These are phyloP conservation scores for Aspergillus awamori DNA, from an alignment of 2,329 filamentous ascomycete genomes.

Conservation along the genomic window DNA sequence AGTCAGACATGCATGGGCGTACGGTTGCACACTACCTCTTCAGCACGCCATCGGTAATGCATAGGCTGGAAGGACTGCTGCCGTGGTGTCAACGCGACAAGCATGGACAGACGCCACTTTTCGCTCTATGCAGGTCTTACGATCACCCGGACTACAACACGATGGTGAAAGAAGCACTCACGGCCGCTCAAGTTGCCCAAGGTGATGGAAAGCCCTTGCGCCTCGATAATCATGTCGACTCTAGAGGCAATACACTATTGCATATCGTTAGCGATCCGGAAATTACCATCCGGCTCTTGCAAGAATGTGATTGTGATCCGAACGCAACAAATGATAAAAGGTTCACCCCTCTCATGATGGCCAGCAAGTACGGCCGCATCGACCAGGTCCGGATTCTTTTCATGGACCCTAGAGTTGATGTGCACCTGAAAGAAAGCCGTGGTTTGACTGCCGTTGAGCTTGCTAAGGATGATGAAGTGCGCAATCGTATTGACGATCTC, in stretches of 20 bases:
- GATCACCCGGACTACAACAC: conserved; percentile 82
- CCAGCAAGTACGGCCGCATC: conserved; percentile 94
- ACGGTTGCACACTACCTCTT: conserved; percentile 96
- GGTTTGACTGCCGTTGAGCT: conserved; percentile 93
- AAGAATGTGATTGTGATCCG: conserved; percentile 88
- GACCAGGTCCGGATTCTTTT: conserved; percentile 91
- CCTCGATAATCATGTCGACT: conserved; percentile 88
- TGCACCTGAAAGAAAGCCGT: conserved; percentile 78
- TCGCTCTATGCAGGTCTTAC: conserved; percentile 92
- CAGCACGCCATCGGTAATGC: conserved; percentile 80
- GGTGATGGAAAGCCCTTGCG: conserved; percentile 79
- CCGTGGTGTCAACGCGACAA: conserved; percentile 91
- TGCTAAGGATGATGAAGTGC: conserved; percentile 95
- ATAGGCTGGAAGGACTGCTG: conserved; percentile 72
- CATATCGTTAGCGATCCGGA: conserved; percentile 89
- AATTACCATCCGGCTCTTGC: conserved; percentile 73
- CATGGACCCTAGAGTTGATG: conserved; percentile 82
- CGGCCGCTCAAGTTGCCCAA: conserved; percentile 73
- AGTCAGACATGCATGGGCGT: conserved; percentile 81
- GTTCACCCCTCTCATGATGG: conserved; percentile 96
- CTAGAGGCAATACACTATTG: conserved; percentile 90
- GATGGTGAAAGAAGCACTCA: conserved; percentile 84
- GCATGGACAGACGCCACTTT: conserved; percentile 96
- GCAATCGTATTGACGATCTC: conserved; percentile 94
- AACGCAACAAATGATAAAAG: conserved; percentile 94